Base-by-base conservation (phyloP, 805 yeast genomes). In the Danielia reshetovae region DNA sequence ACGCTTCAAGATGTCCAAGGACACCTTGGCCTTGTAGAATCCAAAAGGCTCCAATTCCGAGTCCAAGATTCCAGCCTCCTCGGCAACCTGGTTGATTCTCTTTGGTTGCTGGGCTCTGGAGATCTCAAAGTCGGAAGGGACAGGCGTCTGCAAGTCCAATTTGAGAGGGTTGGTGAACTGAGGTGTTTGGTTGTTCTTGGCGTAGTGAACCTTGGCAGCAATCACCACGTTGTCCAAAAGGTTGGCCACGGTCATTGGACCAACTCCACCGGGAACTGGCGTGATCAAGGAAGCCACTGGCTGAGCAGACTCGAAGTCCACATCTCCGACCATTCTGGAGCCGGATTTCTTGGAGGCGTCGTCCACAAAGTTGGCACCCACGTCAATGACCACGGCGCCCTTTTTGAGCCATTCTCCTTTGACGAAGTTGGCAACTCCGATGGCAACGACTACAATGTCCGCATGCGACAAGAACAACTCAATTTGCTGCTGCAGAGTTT, bases 221-320 rank as follows among this genome's bases (percentile, higher is more conserved):
- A 68, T 61, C 24, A 79, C 65, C 18, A 84, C 88, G 56, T 85
- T 85, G 45, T 77, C 78, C 57, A 82, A 75, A 37, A 85, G 66
- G 77, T 81, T 80, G 18, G 93, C 93, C 29, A 85, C 90, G 10
- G 94, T 85, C 94, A 85, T 85, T 54, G 94, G 94, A 34, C 94
- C 94, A 45, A 85, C 94, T 46, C 94, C 94, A 57, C 94, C 94
- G 34, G 94, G 94, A 39, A 85, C 94, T 7, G 94, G 94, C n/a
- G 94, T 85, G 44, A 84, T 68, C 49, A 72, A 70, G 6, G 80
- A 68, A 4, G 88, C 80, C 44, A 68, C 74, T 34, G 65, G 61
- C 25, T 62, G 57, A 36, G 81, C 77, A 24, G 72, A 61, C 30
- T 70, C 77, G 45, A 70, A 82, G 38, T 82, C 86, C 38, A 79